Evolutionary conservation across 2,329 filamentous ascomycete genomes (phyloP).

Genomic region (Pseudopyrenochaeta lycopersici): DNA sequence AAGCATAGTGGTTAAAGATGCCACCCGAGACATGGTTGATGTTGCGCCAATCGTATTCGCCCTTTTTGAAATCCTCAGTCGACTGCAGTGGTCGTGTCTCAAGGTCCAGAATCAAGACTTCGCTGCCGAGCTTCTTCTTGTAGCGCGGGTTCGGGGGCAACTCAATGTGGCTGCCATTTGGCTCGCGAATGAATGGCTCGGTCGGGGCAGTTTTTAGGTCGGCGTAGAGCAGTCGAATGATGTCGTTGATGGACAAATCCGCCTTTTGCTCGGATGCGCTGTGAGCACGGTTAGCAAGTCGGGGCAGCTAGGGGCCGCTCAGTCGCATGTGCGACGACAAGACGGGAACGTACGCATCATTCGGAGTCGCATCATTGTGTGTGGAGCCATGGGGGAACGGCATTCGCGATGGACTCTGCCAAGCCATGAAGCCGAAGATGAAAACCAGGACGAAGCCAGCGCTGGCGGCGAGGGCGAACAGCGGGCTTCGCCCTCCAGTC

Average conservation of each 20-base stretch:
- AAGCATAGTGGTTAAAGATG: constrained; percentile 50
- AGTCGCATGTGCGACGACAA: background rate
- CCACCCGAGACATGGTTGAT: constrained; percentile 48
- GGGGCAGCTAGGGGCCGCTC: background rate
- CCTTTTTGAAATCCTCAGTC: constrained; percentile 40
- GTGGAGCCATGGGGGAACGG: constrained; percentile 29
- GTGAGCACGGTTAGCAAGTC: constrained; percentile 21
- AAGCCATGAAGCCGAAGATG: constrained; percentile 46
- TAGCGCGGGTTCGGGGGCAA: constrained; percentile 43
- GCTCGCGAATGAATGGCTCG: constrained; percentile 41
- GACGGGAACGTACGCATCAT: constrained; percentile 35
- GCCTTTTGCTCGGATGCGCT: constrained; percentile 33
- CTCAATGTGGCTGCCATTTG: constrained; percentile 39
- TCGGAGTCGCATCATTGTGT: constrained; percentile 34
- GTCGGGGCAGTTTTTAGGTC: constrained; percentile 38
- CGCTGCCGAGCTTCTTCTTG: constrained; percentile 42
- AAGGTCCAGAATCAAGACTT: constrained; percentile 47
- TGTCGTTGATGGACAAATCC: constrained; percentile 42
- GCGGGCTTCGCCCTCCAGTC: constrained; percentile 40
- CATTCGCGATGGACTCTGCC: constrained; percentile 39
- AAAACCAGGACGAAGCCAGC: constrained; percentile 43
- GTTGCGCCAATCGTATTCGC: constrained; percentile 47
- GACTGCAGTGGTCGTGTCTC: constrained; percentile 47
- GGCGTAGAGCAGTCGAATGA: constrained; percentile 42
- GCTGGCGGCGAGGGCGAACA: constrained; percentile 41